Evolutionary conservation across 495 filamentous ascomycete species (phyloP), one percentile per base, ranked within the genome.

Genomic region (Xylaria intraflava): DNA sequence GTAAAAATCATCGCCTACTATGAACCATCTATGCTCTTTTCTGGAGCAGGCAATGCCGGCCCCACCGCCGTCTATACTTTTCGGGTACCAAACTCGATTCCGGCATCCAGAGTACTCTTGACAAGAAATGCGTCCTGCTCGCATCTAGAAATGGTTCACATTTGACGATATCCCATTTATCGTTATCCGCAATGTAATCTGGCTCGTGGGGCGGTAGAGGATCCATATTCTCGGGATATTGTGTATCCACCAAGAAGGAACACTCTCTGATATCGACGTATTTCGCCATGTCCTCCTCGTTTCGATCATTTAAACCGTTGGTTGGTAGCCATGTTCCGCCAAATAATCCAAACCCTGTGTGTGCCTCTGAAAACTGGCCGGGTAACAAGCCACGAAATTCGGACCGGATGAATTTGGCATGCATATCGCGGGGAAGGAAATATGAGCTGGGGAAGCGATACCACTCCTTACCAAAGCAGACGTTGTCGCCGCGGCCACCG

Each of bases 391-490:
- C 94, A 23, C 78, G 76, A 70, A 99, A 99, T 53, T 89, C 88
- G 61, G 88, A 93, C 59, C 85, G 86, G 46, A 99, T 73, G 59
- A 95, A 97, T 55, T 89, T 94, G 53, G 88, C 88, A 38, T 79
- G 80, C 78, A 90, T 85, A 40, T 77, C 77, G 6, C 83, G 67
- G 0, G 94, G 94, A 0, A 99, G 76, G 66, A 91, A 88, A 71
- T 91, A 97, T 4, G 89, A 91, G 12, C 88, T 90, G 10, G 94
- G 94, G 63, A 95, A 99, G 43, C 94, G 88, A 65, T 99, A 96
- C 94, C 94, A 99, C 66, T 99, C 94, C 66, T 96, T 97, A 38
- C 87, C 91, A 42, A 96, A 79, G 69, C 94, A 99, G 4, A 99
- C 81, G 24, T 73, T 82, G 40, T 84, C 84, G n/a, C 83, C 84